A percentile compares a stretch with the other conserved stretches of the same genome.
Evolutionary conservation across 495 filamentous ascomycete genomes (phyloP).

Genomic region (Hamigera avellanea): DNA sequence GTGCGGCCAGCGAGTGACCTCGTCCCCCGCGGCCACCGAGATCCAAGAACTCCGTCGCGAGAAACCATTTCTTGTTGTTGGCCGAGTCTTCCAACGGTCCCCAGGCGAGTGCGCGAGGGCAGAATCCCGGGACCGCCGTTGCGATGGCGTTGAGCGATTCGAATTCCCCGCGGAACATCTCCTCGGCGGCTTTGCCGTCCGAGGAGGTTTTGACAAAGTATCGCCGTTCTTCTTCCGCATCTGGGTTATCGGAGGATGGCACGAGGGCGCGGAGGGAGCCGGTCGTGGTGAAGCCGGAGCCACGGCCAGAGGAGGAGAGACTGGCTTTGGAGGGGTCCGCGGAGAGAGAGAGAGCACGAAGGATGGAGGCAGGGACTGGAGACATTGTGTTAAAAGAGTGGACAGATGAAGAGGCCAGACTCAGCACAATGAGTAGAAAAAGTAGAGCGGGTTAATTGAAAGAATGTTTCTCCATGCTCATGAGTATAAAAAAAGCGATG

Average conservation of each 20-base stretch:
- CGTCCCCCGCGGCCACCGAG: slow-evolving; percentile 27
- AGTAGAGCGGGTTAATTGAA: no score
- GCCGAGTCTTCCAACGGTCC: slow-evolving; percentile 45
- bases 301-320: slow-evolving; percentile 48
- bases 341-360: slow-evolving; percentile 51
- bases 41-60: slow-evolving; percentile 74
- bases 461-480: no score
- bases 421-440: no score
- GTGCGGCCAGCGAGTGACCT: slow-evolving; percentile 48
- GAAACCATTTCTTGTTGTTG: slow-evolving; percentile 45
- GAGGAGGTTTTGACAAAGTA: slow-evolving; percentile 76
- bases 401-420: no score
- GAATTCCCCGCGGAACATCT: slow-evolving; percentile 84
- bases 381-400: slow-evolving; percentile 13
- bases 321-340: slow-evolving; percentile 38
- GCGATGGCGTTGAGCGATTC: slow-evolving; percentile 74
- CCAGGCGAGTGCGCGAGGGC: slow-evolving; percentile 59
- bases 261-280: slow-evolving; percentile 49
- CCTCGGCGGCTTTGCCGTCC: slow-evolving; percentile 44
- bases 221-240: slow-evolving; percentile 39
- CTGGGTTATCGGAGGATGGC: slow-evolving; percentile 14
- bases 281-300: slow-evolving; percentile 66
- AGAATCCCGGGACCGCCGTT: slow-evolving; percentile 56
- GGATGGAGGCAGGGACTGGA: slow-evolving; percentile 44
- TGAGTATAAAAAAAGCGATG: no score